These are phyloP conservation scores for Kwoniella dendrophila DNA, from an alignment of 768 basidiomycete species.

Conservation along the genomic window DNA sequence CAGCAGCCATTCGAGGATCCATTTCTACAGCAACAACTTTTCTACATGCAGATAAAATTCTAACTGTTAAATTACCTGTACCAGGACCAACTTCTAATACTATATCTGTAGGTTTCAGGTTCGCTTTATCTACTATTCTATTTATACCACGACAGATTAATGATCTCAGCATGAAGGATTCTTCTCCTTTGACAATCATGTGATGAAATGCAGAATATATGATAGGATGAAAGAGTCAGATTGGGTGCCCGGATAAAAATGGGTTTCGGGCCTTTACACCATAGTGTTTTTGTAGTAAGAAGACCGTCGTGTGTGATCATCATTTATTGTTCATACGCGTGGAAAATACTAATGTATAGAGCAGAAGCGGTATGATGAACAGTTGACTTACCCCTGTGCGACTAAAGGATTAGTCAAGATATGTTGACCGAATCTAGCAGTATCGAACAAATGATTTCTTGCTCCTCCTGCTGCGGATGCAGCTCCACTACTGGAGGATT, in stretches of 20 bases:
- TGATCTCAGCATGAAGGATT: background rate
- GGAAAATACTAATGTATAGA: background rate
- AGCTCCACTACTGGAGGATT: constrained; percentile 22
- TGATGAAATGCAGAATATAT: background rate
- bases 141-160: background rate
- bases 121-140: constrained; percentile 71
- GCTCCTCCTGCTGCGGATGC: constrained; percentile 33
- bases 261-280: constrained; percentile 25
- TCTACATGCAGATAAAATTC: constrained; percentile 89
- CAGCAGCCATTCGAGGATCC: constrained; percentile 98
- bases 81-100: constrained; percentile 97
- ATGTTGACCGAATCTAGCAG: constrained; percentile 93
- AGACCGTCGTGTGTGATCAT: constrained; percentile 24
- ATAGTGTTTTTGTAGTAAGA: constrained; percentile 16
- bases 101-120: constrained; percentile 87
- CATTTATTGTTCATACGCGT: constrained; percentile 1
- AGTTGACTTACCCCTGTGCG: constrained; percentile 77
- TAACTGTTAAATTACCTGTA: constrained; percentile 92
- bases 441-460: constrained; percentile 64
- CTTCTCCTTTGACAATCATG: background rate
- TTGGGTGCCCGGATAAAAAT: constrained; percentile 12
- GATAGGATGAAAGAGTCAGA: background rate
- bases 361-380: background rate
- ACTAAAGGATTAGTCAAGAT: constrained; percentile 92
- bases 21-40: constrained; percentile 87